Evolutionary conservation across 768 basidiomycete genomes (phyloP).

Genomic region (Suillus brevipes): DNA sequence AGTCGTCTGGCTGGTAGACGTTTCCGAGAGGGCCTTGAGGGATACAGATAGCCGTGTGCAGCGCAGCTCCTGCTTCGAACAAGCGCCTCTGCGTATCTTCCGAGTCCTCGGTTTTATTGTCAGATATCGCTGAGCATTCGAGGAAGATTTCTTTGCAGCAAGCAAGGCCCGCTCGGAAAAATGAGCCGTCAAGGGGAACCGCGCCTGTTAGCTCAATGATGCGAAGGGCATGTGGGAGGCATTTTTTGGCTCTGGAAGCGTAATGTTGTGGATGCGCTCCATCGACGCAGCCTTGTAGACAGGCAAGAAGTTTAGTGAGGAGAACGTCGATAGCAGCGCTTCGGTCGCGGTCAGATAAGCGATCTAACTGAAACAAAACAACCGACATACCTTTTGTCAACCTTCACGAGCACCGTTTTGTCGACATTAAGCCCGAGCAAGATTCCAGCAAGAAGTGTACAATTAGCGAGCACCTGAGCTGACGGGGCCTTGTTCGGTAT

Average conservation of each 20-base stretch:
- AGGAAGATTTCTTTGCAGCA: slow-evolving; percentile 8
- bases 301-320: neutral
- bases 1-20: slow-evolving; percentile 1
- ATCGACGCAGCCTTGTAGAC: slow-evolving; percentile 1
- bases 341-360: neutral
- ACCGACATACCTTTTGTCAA: slow-evolving; percentile 12
- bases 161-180: slow-evolving; percentile 6
- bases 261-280: slow-evolving; percentile 5
- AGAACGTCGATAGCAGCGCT: slow-evolving; percentile 4
- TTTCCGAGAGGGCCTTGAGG: slow-evolving; percentile 1
- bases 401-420: slow-evolving; percentile 8
- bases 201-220: slow-evolving; percentile 3
- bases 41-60: neutral
- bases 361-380: neutral
- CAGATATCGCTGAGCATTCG: neutral
- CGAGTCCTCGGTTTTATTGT: neutral
- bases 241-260: slow-evolving; percentile 5
- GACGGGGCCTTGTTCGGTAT: slow-evolving; percentile 1
- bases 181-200: slow-evolving; percentile 1
- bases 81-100: neutral
- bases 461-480: slow-evolving; percentile 12
- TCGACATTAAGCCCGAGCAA: slow-evolving; percentile 11
- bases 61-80: slow-evolving; percentile 4
- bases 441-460: slow-evolving; percentile 11
- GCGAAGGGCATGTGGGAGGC: slow-evolving; percentile 3